phyloP scores from a whole-genome alignment of 805 yeast genomes.

The Kluyveromyces wickerhamii region DNA sequence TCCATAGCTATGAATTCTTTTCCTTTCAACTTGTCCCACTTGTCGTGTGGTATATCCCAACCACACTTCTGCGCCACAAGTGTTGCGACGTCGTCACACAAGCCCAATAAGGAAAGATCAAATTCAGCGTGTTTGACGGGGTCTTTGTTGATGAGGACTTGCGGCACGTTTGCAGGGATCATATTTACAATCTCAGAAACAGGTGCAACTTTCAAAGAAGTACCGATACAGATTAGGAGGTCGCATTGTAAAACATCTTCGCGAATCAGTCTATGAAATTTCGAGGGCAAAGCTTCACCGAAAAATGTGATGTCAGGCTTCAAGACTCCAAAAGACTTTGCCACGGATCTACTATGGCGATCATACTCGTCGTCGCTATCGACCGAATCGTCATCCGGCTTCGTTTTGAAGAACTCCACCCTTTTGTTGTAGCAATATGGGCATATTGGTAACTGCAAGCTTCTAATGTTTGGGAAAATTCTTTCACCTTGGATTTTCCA shows the following conservation, averaged over 20 bases:
- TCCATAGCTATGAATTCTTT: constrained; percentile 17
- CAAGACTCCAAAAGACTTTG: constrained; percentile 64
- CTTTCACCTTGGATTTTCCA: constrained; percentile 57
- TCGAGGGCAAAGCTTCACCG: constrained; percentile 72
- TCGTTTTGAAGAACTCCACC: constrained; percentile 24
- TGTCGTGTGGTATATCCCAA: constrained; percentile 56
- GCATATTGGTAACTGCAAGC: constrained; percentile 60
- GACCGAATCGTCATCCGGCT: constrained; percentile 9
- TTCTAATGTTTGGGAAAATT: constrained; percentile 52
- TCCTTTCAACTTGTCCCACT: constrained; percentile 31
- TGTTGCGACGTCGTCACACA: constrained; percentile 75
- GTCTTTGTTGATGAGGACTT: constrained; percentile 70
- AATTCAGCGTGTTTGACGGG: constrained; percentile 69
- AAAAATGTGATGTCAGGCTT: constrained; percentile 92
- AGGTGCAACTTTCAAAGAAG: constrained; percentile 87
- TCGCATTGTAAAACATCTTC: constrained; percentile 67
- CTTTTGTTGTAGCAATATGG: constrained; percentile 51
- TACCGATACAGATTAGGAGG: constrained; percentile 75
- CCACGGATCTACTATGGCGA: background rate
- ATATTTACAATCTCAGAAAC: constrained; percentile 80
- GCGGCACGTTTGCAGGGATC: constrained; percentile 69
- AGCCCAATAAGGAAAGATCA: constrained; percentile 69
- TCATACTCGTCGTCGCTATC: constrained; percentile 4
- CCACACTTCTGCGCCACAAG: constrained; percentile 48
- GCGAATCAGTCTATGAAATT: constrained; percentile 51